Conservation (phyloP, 2,329 filamentous ascomycete genomes). For the Acrocalymma vagum region DNA sequence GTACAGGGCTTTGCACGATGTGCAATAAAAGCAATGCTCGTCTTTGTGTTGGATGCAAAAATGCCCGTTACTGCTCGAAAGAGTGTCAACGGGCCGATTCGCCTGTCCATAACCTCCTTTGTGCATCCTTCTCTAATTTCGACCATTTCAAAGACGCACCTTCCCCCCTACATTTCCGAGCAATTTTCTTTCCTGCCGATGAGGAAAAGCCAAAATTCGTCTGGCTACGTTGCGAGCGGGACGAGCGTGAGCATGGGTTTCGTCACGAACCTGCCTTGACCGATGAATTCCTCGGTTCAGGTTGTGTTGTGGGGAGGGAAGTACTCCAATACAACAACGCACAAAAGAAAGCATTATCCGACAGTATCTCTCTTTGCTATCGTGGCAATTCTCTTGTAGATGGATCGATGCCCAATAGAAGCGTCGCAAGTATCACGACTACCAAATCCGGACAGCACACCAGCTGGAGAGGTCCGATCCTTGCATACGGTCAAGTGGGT, state of each 20-base stretch:
- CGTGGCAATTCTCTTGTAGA: too few relatives aligned
- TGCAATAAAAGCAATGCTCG: not conserved
- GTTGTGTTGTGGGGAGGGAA: too few relatives aligned
- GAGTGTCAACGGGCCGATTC: slow-evolving; percentile 29
- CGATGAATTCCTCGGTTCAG: too few relatives aligned
- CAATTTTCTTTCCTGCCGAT: slow-evolving; percentile 15
- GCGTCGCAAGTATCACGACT: too few relatives aligned
- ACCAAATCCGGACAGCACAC: too few relatives aligned
- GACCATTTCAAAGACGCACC: slow-evolving; percentile 16
- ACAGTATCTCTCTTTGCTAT: too few relatives aligned
- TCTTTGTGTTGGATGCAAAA: slow-evolving; percentile 14
- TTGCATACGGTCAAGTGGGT: too few relatives aligned
- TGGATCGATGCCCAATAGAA: too few relatives aligned
- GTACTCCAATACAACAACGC: too few relatives aligned
- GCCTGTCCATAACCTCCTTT: slow-evolving; percentile 31
- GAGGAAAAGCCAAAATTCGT: slow-evolving; percentile 13
- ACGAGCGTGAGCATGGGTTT: slow-evolving; percentile 3
- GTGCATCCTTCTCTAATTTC: slow-evolving; percentile 14
- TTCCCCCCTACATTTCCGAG: slow-evolving; percentile 1
- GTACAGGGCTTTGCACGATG: slow-evolving; percentile 13
- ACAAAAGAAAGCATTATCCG: too few relatives aligned
- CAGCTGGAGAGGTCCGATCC: too few relatives aligned
- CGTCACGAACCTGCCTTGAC: too few relatives aligned
- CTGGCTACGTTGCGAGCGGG: slow-evolving; percentile 12
- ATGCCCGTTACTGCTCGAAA: slow-evolving; percentile 24